Evolutionary conservation across 768 basidiomycete species (phyloP).

Genomic region (Naganishia randhawae): DNA sequence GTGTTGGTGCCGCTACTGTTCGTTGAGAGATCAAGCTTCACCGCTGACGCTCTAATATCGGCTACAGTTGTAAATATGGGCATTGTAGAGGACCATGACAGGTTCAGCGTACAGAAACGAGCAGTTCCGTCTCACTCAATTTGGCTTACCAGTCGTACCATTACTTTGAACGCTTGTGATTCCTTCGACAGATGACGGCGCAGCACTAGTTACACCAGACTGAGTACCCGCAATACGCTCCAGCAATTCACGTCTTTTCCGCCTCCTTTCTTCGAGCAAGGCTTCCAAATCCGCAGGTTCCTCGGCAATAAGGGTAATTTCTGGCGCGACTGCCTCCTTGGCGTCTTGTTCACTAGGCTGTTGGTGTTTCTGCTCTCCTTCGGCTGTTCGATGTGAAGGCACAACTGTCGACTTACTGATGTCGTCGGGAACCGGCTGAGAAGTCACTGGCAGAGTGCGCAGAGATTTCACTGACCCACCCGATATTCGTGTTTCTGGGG

Average conservation of each 20-base stretch:
- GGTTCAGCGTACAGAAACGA: background rate
- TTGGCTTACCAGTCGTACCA: slow-evolving; percentile 7
- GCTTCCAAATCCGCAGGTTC: slow-evolving; percentile 33
- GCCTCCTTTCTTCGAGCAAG: slow-evolving; percentile 43
- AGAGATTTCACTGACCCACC: background rate
- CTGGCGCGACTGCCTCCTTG: background rate
- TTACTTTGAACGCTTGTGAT: slow-evolving; percentile 20
- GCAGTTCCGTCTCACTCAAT: background rate
- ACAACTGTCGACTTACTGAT: slow-evolving; percentile 32
- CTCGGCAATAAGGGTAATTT: background rate
- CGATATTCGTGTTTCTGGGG: background rate
- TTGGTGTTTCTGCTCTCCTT: background rate
- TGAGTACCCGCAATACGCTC: slow-evolving; percentile 43
- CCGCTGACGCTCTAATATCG: slow-evolving; percentile 34
- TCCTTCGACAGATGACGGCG: slow-evolving; percentile 19
- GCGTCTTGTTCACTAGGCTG: background rate
- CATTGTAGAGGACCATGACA: background rate
- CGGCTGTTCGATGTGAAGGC: background rate
- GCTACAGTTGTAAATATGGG: slow-evolving; percentile 30
- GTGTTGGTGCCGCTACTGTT: slow-evolving; percentile 32
- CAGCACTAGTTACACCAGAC: slow-evolving; percentile 35
- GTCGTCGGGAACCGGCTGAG: slow-evolving; percentile 32
- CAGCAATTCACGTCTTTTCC: slow-evolving; percentile 48
- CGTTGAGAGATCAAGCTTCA: slow-evolving; percentile 33
- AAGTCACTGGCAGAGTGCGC: background rate